Evolutionary conservation across 768 basidiomycete species (phyloP), one percentile per base, ranked within the genome.

Genomic region (Amanita thiersii): DNA sequence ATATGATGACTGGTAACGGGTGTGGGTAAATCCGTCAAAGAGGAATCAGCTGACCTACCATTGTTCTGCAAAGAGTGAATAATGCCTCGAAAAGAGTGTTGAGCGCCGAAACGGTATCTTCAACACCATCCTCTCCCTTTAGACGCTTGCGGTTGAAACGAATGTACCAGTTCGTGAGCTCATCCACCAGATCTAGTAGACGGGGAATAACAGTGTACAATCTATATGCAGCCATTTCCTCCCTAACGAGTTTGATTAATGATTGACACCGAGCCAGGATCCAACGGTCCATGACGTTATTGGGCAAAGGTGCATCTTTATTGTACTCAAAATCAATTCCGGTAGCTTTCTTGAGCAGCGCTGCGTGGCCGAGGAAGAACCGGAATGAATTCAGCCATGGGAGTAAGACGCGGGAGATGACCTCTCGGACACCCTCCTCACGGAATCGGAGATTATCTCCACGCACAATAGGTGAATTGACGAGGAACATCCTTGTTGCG

Each of bases 381-480:
- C 94, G 90, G 80, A 93, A 93, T 32, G 93, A 88, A 60, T 98
- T 99, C 57, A 98, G 77, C 92, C 96, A 98, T 3, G 94, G 94
- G 9, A 97, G 73, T 47, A 99, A 81, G 24, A 97, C 96, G n/a
- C 88, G 85, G 31, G 91, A 87, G 50, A 98, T 73, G 50, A 98
- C 92, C 52, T 98, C 94, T 50, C 89, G 86, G 45, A 99, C 96
- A 48, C 96, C 96, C 51, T 94, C 90, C 62, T 99, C 96, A 37
- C 92, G 80, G 83, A 99, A 99, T 40, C 92, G 82, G 32, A 99
- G 76, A 59, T 97, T 97, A 61, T 98, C 96, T 9, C 88, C 96
- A 20, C 96, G 86, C 18, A 98, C 94, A 50, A 98, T 91, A 40
- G 96, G 96, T 10, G 96, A 99, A 66, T 98, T 99, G 49, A 99